Conservation (phyloP, 1,284 basidiomycete species). For the Ceratobasidium sp. region DNA sequence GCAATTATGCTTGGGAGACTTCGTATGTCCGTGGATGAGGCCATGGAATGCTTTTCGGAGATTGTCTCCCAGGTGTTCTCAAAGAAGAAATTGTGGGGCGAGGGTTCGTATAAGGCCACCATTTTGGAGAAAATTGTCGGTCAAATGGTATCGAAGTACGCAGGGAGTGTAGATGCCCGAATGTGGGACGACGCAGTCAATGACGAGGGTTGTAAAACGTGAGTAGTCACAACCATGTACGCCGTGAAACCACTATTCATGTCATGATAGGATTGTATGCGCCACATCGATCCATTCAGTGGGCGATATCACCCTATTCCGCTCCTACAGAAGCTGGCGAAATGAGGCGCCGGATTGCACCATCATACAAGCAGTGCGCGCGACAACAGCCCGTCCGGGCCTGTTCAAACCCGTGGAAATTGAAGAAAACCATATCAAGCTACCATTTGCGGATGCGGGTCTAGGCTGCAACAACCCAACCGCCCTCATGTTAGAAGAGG, state of each 20-base stretch:
- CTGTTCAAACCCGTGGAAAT: slow-evolving; percentile 17
- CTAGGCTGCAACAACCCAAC: slow-evolving; percentile 15
- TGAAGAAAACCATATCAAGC: background rate
- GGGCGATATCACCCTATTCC: background rate
- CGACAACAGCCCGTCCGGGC: slow-evolving; percentile 7
- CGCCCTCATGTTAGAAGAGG: slow-evolving; percentile 16
- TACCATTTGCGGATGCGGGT: background rate
- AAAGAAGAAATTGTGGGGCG: slow-evolving; percentile 8
- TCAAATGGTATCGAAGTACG: background rate
- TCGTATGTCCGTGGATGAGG: slow-evolving; percentile 52
- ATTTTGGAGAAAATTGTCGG: background rate
- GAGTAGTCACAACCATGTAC: background rate
- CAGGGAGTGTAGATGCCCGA: background rate
- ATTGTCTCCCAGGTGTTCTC: slow-evolving; percentile 44
- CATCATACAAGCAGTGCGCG: slow-evolving; percentile 18
- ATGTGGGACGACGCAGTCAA: slow-evolving; percentile 7
- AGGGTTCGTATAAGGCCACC: slow-evolving; percentile 6
- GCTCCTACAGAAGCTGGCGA: background rate
- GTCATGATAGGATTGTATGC: background rate
- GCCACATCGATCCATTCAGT: background rate
- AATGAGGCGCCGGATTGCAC: slow-evolving; percentile 16
- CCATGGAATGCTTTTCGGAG: slow-evolving; percentile 52
- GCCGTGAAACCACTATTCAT: too few relatives aligned
- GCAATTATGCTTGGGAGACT: slow-evolving; percentile 55
- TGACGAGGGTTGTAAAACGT: background rate